phyloP scores from a whole-genome alignment of 192 early-diverging fungal species.

The Podila epigama region DNA sequence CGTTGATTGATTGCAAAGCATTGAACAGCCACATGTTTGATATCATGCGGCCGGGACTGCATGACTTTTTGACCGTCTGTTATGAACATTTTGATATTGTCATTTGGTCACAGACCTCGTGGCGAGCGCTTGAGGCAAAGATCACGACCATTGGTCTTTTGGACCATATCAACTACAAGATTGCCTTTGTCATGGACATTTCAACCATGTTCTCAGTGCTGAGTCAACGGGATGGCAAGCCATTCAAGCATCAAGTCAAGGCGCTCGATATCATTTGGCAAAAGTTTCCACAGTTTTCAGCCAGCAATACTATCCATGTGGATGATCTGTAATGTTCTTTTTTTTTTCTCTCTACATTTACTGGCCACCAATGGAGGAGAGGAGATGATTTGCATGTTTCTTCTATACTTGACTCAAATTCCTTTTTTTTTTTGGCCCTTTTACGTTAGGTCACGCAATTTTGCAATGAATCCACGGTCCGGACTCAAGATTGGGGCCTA shows the following conservation, averaged over 20 bases:
- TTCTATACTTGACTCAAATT: not conserved
- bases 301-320: conserved; percentile 71
- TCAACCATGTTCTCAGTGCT: conserved; percentile 75
- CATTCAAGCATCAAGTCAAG: conserved; percentile 73
- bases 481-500: conserved; percentile 74
- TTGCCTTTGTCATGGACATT: conserved; percentile 76
- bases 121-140: conserved; percentile 76
- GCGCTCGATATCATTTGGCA: conserved; percentile 72
- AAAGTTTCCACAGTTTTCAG: conserved; percentile 59
- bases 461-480: conserved; percentile 74
- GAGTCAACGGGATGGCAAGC: conserved; percentile 57
- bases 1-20: conserved; percentile 76
- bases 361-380: not conserved
- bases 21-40: conserved; percentile 63
- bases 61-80: conserved; percentile 67
- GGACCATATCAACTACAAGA: conserved; percentile 66
- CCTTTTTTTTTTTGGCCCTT: not conserved
- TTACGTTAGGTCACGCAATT: conserved; percentile 63
- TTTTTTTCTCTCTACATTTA: not conserved
- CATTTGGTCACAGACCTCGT: conserved; percentile 81
- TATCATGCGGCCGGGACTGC: conserved; percentile 69
- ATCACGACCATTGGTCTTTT: conserved; percentile 76
- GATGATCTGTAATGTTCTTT: conserved; percentile 64
- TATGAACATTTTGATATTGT: conserved; percentile 78
- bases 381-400: not conserved